These are phyloP conservation scores for Mariannaea elegans DNA, from an alignment of 2,329 filamentous ascomycete species.

Conservation along the genomic window DNA sequence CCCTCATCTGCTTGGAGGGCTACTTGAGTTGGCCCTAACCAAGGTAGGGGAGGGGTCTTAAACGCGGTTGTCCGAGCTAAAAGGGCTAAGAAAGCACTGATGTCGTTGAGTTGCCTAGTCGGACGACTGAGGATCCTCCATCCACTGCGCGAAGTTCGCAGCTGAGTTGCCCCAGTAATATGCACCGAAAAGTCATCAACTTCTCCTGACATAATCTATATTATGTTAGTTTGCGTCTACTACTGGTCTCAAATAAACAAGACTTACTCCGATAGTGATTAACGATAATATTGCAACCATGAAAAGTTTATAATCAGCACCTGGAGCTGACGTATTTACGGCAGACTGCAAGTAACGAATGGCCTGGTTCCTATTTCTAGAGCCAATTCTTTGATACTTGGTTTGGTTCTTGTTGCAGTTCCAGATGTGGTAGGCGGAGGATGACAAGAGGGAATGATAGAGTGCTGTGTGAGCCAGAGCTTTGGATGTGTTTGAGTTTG, in stretches of 20 bases:
- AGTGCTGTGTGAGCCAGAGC: slow-evolving; percentile 20
- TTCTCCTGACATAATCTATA: slow-evolving; percentile 18
- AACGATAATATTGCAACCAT: slow-evolving; percentile 19
- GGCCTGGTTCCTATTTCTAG: slow-evolving; percentile 3
- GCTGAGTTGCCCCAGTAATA: slow-evolving; percentile 14
- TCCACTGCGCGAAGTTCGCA: slow-evolving; percentile 14
- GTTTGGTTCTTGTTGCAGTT: slow-evolving; percentile 9
- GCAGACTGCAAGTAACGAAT: slow-evolving; percentile 9
- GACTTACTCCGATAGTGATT: slow-evolving; percentile 13
- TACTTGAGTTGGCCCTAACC: background rate
- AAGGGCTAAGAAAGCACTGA: slow-evolving; percentile 23
- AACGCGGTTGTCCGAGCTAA: slow-evolving; percentile 23
- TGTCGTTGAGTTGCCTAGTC: slow-evolving; percentile 19
- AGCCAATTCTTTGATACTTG: slow-evolving; percentile 5
- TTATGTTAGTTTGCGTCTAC: background rate
- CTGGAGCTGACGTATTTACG: background rate
- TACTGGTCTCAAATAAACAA: background rate
- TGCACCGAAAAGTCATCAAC: slow-evolving; percentile 14
- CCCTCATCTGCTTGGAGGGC: background rate
- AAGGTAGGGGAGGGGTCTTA: background rate
- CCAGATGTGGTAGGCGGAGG: slow-evolving; percentile 19
- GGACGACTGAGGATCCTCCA: slow-evolving; percentile 19
- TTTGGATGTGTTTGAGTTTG: slow-evolving; percentile 1
- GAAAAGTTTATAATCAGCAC: slow-evolving; percentile 13
- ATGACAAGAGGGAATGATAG: slow-evolving; percentile 16